phyloP scores from a whole-genome alignment of 140 eudicot genomes.

The Bidens hawaiensis region DNA sequence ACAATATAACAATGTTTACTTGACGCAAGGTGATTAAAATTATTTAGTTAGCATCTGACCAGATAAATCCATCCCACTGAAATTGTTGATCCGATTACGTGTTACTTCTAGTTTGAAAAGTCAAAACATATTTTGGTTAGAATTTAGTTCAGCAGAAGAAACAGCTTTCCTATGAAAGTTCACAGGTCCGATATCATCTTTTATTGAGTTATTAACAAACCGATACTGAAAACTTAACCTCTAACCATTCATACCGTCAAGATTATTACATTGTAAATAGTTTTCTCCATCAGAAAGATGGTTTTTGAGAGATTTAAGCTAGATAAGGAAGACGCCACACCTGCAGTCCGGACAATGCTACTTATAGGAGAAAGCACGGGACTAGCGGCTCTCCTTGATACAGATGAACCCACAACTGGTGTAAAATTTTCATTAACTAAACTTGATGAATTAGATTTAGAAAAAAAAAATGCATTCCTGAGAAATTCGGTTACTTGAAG shows the following conservation, averaged over 20 bases:
- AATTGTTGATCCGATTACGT: slow-evolving; percentile 23
- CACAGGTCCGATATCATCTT: slow-evolving; percentile 33
- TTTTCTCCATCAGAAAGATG: slow-evolving; percentile 32
- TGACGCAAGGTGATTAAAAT: slow-evolving; percentile 34
- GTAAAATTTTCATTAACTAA: slow-evolving; percentile 35
- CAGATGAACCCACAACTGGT: slow-evolving; percentile 37
- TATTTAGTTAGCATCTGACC: slow-evolving; percentile 31
- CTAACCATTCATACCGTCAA: slow-evolving; percentile 33
- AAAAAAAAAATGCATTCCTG: slow-evolving; percentile 38
- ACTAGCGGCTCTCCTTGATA: slow-evolving; percentile 36
- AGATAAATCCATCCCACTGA: slow-evolving; percentile 30
- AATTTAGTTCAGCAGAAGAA: slow-evolving; percentile 47
- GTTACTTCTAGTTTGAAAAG: slow-evolving; percentile 31
- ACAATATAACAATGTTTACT: slow-evolving; percentile 29
- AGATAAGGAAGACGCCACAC: slow-evolving; percentile 55
- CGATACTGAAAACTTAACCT: slow-evolving; percentile 38
- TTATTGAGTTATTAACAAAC: slow-evolving; percentile 29
- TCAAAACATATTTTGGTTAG: slow-evolving; percentile 34
- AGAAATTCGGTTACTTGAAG: slow-evolving; percentile 43
- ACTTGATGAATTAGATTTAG: slow-evolving; percentile 29
- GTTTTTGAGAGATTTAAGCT: slow-evolving; percentile 38
- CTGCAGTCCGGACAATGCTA: slow-evolving; percentile 39
- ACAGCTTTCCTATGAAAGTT: slow-evolving; percentile 50
- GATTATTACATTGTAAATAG: slow-evolving; percentile 24
- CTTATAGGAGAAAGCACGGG: slow-evolving; percentile 41